Conservation (phyloP, 768 basidiomycete genomes). For the Crepidotus variabilis region DNA sequence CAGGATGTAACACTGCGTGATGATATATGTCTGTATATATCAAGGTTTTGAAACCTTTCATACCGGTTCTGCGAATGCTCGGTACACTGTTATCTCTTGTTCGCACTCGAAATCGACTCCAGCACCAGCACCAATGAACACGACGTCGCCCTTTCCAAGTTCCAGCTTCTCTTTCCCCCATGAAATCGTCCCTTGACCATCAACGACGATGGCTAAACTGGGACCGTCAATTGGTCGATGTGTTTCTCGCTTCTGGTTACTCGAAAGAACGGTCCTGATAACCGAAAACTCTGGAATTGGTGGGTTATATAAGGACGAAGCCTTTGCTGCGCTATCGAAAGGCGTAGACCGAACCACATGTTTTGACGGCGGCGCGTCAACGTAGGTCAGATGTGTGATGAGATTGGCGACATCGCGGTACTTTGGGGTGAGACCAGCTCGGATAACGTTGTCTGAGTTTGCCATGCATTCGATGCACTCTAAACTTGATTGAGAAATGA, state of each 20-base stretch:
- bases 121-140: slow-evolving; percentile 77
- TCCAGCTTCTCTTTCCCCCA: slow-evolving; percentile 45
- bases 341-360: slow-evolving; percentile 65
- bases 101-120: slow-evolving; percentile 45
- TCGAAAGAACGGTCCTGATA: slow-evolving; percentile 49
- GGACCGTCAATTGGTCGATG: slow-evolving; percentile 77
- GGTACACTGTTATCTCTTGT: slow-evolving; percentile 48
- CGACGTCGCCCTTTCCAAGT: slow-evolving; percentile 63
- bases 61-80: slow-evolving; percentile 59
- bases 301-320: slow-evolving; percentile 72
- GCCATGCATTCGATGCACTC: slow-evolving; percentile 99
- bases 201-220: slow-evolving; percentile 76
- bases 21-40: too few species aligned
- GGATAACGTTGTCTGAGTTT: slow-evolving; percentile 97
- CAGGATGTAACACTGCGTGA: too few species aligned
- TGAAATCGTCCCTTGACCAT: slow-evolving; percentile 53
- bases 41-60: neutral
- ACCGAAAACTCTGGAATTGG: slow-evolving; percentile 95
- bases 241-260: slow-evolving; percentile 37
- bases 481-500: slow-evolving; percentile 24
- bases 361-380: slow-evolving; percentile 57
- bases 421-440: slow-evolving; percentile 97
- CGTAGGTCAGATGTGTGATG: slow-evolving; percentile 83
- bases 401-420: slow-evolving; percentile 92
- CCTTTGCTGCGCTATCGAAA: slow-evolving; percentile 29